Conservation (phyloP, 768 basidiomycete species). For the Pleurotus citrinopileatus region DNA sequence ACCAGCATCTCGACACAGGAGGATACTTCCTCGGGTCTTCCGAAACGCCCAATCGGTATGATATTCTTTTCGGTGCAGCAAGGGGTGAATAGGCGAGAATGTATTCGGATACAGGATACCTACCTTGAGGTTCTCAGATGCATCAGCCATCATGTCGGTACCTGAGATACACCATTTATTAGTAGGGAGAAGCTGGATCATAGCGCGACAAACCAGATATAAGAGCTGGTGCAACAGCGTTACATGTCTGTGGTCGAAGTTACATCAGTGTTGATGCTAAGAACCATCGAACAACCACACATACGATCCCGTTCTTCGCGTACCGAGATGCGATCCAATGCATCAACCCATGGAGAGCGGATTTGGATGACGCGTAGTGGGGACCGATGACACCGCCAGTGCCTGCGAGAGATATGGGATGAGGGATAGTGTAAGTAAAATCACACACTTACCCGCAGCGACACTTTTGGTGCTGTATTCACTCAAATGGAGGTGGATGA, state of each 20-base stretch:
- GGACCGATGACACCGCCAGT: conserved; percentile 55
- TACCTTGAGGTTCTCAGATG: conserved; percentile 31
- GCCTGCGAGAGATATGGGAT: conserved; percentile 19
- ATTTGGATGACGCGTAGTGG: conserved; percentile 56
- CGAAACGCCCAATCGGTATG: conserved; percentile 51
- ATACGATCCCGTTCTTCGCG: conserved; percentile 47
- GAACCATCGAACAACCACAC: conserved; percentile 10
- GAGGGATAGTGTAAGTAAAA: not conserved
- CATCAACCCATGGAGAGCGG: conserved; percentile 50
- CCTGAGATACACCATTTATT: conserved; percentile 22
- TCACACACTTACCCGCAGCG: conserved; percentile 37
- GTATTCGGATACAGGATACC: conserved; percentile 9
- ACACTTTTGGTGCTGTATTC: conserved; percentile 31
- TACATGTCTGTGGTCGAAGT: conserved; percentile 36
- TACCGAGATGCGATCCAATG: conserved; percentile 54
- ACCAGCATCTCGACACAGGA: conserved; percentile 48
- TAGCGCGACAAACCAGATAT: conserved; percentile 37
- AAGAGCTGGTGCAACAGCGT: conserved; percentile 51
- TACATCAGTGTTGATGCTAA: not conserved
- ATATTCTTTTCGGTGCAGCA: conserved; percentile 26
- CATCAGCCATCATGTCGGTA: conserved; percentile 46
- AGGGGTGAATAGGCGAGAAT: not conserved
- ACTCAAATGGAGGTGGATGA: not conserved
- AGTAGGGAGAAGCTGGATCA: not conserved
- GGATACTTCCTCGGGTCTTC: conserved; percentile 47